Conservation (phyloP, 129 eudicot species). For the Tagetes patula region DNA sequence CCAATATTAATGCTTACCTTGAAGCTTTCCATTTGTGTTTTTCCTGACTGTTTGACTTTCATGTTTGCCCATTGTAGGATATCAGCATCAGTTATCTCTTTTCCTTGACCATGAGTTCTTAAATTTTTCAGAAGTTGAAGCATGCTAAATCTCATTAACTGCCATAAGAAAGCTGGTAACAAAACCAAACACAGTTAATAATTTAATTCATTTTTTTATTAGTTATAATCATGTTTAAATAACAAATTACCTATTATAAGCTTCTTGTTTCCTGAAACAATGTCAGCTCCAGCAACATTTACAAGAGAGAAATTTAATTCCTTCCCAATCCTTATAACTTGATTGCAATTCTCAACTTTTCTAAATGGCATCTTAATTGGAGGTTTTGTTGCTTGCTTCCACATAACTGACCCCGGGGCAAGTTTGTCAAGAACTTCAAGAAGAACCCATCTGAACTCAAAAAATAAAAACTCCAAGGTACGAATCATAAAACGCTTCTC, state of each 20-base stretch:
- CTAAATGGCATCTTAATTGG: conserved; percentile 74
- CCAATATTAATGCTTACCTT: conserved; percentile 45
- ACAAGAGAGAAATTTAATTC: conserved; percentile 68
- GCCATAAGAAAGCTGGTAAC: conserved; percentile 86
- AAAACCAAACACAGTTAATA: conserved; percentile 20
- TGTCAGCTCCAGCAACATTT: conserved; percentile 67
- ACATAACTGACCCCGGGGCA: conserved; percentile 68
- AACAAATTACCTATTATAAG: conserved; percentile 57
- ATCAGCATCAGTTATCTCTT: conserved; percentile 78
- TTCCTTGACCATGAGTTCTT: conserved; percentile 76
- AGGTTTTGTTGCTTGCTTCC: conserved; percentile 78
- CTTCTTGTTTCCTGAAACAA: conserved; percentile 82
- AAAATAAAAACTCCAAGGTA: conserved; percentile 10
- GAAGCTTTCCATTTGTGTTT: conserved; percentile 78
- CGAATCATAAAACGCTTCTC: conserved; percentile 7
- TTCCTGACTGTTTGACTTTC: conserved; percentile 68
- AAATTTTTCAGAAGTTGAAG: conserved; percentile 78
- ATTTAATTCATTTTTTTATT: not conserved
- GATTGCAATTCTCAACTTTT: conserved; percentile 84
- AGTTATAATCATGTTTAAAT: not conserved
- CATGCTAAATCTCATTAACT: conserved; percentile 85
- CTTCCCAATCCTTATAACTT: conserved; percentile 68
- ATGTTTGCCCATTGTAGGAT: conserved; percentile 88
- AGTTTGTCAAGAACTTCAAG: conserved; percentile 78
- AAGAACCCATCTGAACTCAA: conserved; percentile 61